These are phyloP conservation scores for Brettanomyces custersianus DNA, from an alignment of 805 yeast species.

Conservation along the genomic window DNA sequence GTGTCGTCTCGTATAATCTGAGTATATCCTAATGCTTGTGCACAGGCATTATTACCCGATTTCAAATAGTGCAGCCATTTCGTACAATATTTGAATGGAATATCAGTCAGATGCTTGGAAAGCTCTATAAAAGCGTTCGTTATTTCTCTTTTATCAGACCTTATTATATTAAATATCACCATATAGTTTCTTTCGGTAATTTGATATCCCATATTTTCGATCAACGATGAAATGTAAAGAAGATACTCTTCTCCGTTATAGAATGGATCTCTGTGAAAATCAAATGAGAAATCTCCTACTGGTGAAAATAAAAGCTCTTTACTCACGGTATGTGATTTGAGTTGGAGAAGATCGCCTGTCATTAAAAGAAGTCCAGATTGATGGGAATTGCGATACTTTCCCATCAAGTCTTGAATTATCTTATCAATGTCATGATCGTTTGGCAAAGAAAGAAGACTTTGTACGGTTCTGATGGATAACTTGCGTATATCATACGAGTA, in stretches of 20 bases:
- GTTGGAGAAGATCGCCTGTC: constrained; percentile 16
- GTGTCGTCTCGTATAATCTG: constrained; percentile 10
- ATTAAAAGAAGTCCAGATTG: constrained; percentile 12
- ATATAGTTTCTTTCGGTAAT: constrained; percentile 12
- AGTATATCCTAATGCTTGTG: constrained; percentile 28
- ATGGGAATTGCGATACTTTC: not conserved
- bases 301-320: constrained; percentile 4
- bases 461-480: constrained; percentile 32
- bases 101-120: constrained; percentile 8
- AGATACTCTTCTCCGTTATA: constrained; percentile 31
- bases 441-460: constrained; percentile 6
- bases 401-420: not conserved
- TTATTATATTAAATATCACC: constrained; percentile 20
- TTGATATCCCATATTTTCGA: constrained; percentile 3
- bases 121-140: constrained; percentile 24
- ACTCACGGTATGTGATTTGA: not conserved
- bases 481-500: constrained; percentile 35
- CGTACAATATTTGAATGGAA: constrained; percentile 13
- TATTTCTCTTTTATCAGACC: constrained; percentile 15
- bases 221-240: constrained; percentile 12
- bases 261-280: constrained; percentile 25
- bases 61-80: constrained; percentile 31
- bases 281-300: constrained; percentile 13
- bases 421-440: not conserved
- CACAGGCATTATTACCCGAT: constrained; percentile 29